Conservation (phyloP, 129 eudicot species). For the Dittrichia graveolens region DNA sequence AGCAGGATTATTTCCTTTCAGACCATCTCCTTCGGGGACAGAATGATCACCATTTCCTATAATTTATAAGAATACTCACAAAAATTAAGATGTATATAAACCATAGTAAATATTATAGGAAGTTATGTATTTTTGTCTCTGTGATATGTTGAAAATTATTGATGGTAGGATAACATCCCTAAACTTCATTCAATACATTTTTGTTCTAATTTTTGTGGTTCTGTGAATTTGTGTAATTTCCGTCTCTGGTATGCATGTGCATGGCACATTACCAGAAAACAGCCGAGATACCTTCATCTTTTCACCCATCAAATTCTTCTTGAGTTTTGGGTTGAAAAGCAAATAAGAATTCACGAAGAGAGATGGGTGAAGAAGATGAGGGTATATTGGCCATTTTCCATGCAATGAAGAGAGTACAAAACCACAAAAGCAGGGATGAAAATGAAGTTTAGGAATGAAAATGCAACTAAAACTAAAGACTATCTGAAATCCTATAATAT, state of each 20-base stretch:
- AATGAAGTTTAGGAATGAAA: neutral
- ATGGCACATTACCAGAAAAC: neutral
- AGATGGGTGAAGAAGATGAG: neutral
- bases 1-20: constrained; percentile 59
- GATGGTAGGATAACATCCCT: neutral
- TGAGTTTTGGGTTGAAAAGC: neutral
- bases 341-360: neutral
- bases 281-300: neutral
- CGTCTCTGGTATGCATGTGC: neutral
- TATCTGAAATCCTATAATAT: neutral
- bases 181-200: neutral
- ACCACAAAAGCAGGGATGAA: neutral
- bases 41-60: constrained; percentile 68
- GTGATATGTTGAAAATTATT: neutral
- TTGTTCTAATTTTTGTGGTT: neutral
- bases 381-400: neutral
- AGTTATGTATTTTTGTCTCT: neutral
- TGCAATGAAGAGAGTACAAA: neutral
- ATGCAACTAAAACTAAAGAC: neutral
- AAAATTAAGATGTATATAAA: constrained; percentile 9
- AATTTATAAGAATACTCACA: constrained; percentile 15
- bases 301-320: neutral
- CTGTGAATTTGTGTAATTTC: neutral
- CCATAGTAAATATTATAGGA: neutral
- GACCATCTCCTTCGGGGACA: constrained; percentile 58